Conservation (phyloP, 1,284 basidiomycete species). For the Sanguinoderma infundibulare region DNA sequence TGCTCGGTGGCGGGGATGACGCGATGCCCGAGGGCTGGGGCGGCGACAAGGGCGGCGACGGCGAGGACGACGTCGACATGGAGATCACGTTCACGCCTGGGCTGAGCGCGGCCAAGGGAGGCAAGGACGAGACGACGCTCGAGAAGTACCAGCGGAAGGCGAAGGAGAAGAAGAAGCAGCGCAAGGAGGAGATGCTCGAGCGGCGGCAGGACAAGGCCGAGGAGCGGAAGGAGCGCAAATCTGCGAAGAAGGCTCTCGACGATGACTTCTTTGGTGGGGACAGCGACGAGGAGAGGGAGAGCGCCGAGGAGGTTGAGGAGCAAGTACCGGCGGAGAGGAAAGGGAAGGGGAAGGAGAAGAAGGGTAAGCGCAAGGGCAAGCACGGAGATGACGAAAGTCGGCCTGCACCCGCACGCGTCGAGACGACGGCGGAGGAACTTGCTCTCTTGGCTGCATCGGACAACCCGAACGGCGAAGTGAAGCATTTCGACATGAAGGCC, state of each 20-base stretch:
- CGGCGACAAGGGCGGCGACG: constrained; percentile 41
- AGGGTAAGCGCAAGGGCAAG: constrained; percentile 21
- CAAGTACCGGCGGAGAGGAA: constrained; percentile 20
- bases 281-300: constrained; percentile 47
- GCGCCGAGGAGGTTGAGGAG: constrained; percentile 38
- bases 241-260: constrained; percentile 31
- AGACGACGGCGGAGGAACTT: constrained; percentile 64
- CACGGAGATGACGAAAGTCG: constrained; percentile 15
- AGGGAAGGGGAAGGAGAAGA: constrained; percentile 24
- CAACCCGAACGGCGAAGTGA: constrained; percentile 55
- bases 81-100: constrained; percentile 94
- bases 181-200: constrained; percentile 69
- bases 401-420: constrained; percentile 23
- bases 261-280: constrained; percentile 81
- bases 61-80: constrained; percentile 73
- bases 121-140: constrained; percentile 80
- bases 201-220: constrained; percentile 57
- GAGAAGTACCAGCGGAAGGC: constrained; percentile 87
- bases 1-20: constrained; percentile 70
- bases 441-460: constrained; percentile 67
- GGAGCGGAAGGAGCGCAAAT: constrained; percentile 32
- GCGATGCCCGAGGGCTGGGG: constrained; percentile 86
- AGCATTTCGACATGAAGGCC: constrained; percentile 93
- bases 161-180: constrained; percentile 83
- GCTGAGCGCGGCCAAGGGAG: constrained; percentile 58